Evolutionary conservation across 768 basidiomycete species (phyloP).

Genomic region (Filobasidium floriforme): DNA sequence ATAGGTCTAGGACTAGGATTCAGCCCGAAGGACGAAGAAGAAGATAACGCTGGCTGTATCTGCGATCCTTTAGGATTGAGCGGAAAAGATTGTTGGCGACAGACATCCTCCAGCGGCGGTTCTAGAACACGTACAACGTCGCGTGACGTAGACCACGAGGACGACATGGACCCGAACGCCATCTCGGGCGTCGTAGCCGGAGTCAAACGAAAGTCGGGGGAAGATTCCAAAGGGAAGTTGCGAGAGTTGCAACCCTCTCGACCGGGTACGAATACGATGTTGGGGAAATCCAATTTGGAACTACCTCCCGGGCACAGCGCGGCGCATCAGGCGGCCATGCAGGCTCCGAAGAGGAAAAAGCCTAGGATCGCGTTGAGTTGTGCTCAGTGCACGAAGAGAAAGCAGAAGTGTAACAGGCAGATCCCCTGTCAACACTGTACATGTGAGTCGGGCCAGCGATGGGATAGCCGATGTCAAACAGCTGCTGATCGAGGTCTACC

Average conservation of each 20-base stretch:
- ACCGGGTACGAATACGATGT: not conserved
- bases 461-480: slow-evolving; percentile 24
- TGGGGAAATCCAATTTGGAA: not conserved
- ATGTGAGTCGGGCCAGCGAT: slow-evolving; percentile 24
- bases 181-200: not conserved
- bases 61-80: not conserved
- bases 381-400: slow-evolving; percentile 42
- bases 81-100: slow-evolving; percentile 2
- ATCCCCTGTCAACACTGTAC: slow-evolving; percentile 44
- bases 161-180: not conserved
- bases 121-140: not conserved
- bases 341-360: slow-evolving; percentile 38
- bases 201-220: not conserved
- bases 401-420: slow-evolving; percentile 39
- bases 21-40: not conserved
- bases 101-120: not conserved
- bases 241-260: not conserved
- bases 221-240: not conserved
- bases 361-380: slow-evolving; percentile 39
- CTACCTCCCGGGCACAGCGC: not conserved
- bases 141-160: not conserved
- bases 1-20: slow-evolving; percentile 5
- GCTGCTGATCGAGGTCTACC: not conserved
- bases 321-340: not conserved
- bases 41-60: not conserved